These are phyloP conservation scores for Parsonsia alboflavescens DNA, from an alignment of 257 asterid genomes.

Conservation along the genomic window DNA sequence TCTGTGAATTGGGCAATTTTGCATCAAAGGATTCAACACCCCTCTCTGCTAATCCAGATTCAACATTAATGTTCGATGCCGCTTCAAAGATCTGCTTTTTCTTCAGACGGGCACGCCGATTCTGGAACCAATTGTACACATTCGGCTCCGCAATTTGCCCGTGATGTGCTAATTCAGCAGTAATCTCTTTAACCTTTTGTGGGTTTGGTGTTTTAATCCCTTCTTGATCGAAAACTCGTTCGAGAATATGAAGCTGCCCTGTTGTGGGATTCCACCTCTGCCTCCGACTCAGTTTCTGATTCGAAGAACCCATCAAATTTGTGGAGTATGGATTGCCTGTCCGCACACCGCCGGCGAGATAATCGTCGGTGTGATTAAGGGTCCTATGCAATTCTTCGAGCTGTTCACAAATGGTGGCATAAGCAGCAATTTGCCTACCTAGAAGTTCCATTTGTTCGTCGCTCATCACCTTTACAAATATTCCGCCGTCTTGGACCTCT, in stretches of 20 bases:
- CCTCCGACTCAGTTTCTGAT: conserved; percentile 17
- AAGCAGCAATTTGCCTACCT: conserved; percentile 82
- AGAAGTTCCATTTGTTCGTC: conserved; percentile 90
- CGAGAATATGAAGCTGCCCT: conserved; percentile 24
- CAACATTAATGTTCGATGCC: neutral
- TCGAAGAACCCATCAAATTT: neutral
- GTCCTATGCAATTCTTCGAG: conserved; percentile 70
- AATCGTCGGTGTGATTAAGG: conserved; percentile 55
- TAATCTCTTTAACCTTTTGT: conserved; percentile 24
- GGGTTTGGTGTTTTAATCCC: conserved; percentile 22
- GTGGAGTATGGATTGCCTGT: conserved; percentile 3
- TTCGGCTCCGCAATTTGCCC: conserved; percentile 32
- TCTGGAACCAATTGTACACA: conserved; percentile 39
- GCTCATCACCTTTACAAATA: conserved; percentile 61
- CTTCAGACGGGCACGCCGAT: conserved; percentile 31
- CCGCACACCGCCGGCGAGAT: conserved; percentile 36
- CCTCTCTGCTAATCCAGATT: neutral
- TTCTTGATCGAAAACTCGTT: conserved; percentile 14
- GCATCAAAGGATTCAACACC: neutral
- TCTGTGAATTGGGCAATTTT: neutral
- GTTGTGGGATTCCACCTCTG: conserved; percentile 28
- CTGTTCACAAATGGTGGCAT: conserved; percentile 71
- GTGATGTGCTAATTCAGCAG: conserved; percentile 23
- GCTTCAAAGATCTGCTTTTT: conserved; percentile 14
- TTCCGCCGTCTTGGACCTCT: neutral